A percentile compares a stretch with the other conserved stretches of the same genome.
Conservation (phyloP, 371 early-diverging fungal genomes). For the Rhizopus sp. region DNA sequence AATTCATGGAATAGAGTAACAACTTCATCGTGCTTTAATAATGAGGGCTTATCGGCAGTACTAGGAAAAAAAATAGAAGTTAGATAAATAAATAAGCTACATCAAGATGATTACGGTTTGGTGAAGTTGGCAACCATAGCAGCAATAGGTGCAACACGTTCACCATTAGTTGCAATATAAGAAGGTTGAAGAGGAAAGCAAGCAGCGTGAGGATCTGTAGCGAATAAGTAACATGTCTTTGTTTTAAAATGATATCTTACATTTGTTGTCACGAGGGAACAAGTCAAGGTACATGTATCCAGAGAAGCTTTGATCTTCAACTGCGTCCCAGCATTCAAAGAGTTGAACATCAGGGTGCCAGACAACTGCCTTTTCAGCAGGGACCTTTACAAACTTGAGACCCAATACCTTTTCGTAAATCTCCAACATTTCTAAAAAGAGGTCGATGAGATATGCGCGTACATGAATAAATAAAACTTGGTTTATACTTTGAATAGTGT, state of each 20-base stretch:
- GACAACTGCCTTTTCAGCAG: constrained; percentile 53
- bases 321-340: constrained; percentile 70
- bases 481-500: constrained; percentile 41
- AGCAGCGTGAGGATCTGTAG: constrained; percentile 73
- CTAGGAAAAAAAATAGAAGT: constrained; percentile 21
- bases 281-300: constrained; percentile 84
- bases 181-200: constrained; percentile 73
- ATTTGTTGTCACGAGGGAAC: constrained; percentile 77
- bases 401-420: constrained; percentile 71
- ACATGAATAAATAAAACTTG: background rate
- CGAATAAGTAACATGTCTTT: too few relatives aligned
- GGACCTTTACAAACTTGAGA: constrained; percentile 64
- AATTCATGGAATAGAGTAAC: constrained; percentile 79
- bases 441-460: background rate
- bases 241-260: constrained; percentile 18
- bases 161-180: constrained; percentile 48
- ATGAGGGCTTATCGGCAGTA: constrained; percentile 70
- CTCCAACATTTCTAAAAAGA: constrained; percentile 63
- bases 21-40: constrained; percentile 85
- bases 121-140: constrained; percentile 87
- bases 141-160: constrained; percentile 66
- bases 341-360: constrained; percentile 75
- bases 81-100: background rate
- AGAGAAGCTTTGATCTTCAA: constrained; percentile 53
- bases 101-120: constrained; percentile 55